A percentile compares a stretch with the other conserved stretches of the same genome.
phyloP scores from a whole-genome alignment of 179 eudicot species.

The Camellia oleifera region DNA sequence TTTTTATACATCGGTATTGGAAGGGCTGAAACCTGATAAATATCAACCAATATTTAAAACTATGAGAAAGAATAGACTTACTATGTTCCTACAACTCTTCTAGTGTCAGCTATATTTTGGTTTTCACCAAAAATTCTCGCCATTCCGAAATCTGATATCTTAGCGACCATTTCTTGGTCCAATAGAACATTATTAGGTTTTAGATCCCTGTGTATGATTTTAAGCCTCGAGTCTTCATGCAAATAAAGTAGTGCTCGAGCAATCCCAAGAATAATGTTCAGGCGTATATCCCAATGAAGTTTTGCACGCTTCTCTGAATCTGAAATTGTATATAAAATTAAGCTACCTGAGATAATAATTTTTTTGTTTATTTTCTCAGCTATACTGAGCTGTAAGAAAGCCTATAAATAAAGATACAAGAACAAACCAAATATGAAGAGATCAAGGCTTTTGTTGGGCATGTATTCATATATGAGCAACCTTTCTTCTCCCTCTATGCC shows the following conservation, averaged over 20 bases:
- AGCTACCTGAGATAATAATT: neutral
- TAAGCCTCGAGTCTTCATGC: conserved; percentile 38
- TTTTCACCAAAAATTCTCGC: conserved; percentile 38
- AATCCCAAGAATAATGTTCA: conserved; percentile 35
- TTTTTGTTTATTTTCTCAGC: neutral
- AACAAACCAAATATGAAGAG: conserved; percentile 33
- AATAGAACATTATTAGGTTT: conserved; percentile 38
- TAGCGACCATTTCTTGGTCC: conserved; percentile 32
- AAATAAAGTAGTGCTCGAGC: conserved; percentile 45
- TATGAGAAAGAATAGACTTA: conserved; percentile 20
- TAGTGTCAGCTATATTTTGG: conserved; percentile 36
- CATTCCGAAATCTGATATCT: conserved; percentile 48
- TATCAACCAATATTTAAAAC: neutral
- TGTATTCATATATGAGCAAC: conserved; percentile 36
- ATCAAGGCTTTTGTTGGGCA: conserved; percentile 46
- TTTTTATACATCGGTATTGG: too few species aligned
- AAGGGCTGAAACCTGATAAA: too few species aligned
- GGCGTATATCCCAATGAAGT: conserved; percentile 28
- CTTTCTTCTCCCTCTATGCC: conserved; percentile 35
- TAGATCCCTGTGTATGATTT: conserved; percentile 40
- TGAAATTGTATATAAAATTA: neutral
- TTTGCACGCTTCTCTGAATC: conserved; percentile 23
- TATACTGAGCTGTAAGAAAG: too few species aligned
- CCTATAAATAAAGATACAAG: neutral
- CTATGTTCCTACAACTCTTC: conserved; percentile 43